phyloP scores from a whole-genome alignment of 441 rosid species.

The Erodium trifolium region DNA sequence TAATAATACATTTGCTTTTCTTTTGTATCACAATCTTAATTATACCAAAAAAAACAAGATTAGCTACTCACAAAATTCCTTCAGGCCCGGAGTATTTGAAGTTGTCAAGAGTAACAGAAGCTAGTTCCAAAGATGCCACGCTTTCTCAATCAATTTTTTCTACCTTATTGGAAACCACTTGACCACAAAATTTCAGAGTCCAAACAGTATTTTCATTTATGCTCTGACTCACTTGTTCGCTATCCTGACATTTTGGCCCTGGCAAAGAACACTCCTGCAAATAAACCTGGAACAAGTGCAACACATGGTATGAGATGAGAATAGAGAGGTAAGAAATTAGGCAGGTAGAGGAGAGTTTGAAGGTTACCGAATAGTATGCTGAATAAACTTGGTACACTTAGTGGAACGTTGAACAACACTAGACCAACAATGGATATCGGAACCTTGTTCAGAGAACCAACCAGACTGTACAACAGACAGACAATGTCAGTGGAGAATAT shows the following conservation, averaged over 20 bases:
- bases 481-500: conserved; percentile 1
- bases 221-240: background rate
- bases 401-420: conserved; percentile 64
- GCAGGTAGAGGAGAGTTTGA: background rate
- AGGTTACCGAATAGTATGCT: conserved; percentile 76
- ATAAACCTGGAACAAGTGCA: conserved; percentile 47
- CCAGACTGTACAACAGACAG: conserved; percentile 43
- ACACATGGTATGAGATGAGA: background rate
- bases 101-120: background rate
- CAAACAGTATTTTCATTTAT: background rate
- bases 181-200: background rate
- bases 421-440: conserved; percentile 81
- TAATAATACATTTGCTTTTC: background rate
- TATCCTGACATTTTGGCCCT: conserved; percentile 76
- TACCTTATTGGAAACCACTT: background rate
- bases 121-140: background rate
- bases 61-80: background rate
- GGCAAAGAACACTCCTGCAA: conserved; percentile 76
- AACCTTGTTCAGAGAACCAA: conserved; percentile 90
- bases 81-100: background rate
- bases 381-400: conserved; percentile 60
- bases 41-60: background rate
- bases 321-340: background rate
- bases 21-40: background rate
- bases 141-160: background rate